phyloP scores from a whole-genome alignment of 192 early-diverging fungal species.

The Anaeromyces robustus region DNA sequence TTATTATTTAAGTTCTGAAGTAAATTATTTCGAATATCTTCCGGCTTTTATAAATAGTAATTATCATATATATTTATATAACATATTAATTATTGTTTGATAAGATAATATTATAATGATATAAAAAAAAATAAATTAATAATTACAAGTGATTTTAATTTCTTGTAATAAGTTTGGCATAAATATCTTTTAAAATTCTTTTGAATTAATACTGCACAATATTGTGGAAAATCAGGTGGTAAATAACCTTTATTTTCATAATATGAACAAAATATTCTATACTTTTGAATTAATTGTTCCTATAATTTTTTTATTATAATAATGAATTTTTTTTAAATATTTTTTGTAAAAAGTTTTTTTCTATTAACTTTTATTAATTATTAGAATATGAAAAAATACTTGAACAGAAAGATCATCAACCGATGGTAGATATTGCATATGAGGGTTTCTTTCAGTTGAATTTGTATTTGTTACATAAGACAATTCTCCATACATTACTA shows the following conservation, averaged over 20 bases:
- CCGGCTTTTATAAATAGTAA: slow-evolving; percentile 8
- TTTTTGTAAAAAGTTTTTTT: no score
- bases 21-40: slow-evolving; percentile 2
- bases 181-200: background rate
- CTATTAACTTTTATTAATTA: no score
- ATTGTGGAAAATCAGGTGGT: slow-evolving; percentile 31
- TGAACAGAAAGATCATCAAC: background rate
- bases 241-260: slow-evolving; percentile 11
- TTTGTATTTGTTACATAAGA: background rate
- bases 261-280: slow-evolving; percentile 15
- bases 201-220: slow-evolving; percentile 34
- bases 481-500: background rate
- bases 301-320: slow-evolving; percentile 1
- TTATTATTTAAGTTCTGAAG: slow-evolving; percentile 13
- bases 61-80: background rate
- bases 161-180: background rate
- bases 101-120: no score
- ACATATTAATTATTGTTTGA: no score
- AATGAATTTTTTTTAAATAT: background rate
- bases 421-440: background rate
- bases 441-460: background rate
- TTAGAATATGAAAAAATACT: background rate
- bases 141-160: background rate
- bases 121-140: slow-evolving; percentile 2
- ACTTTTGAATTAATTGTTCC: slow-evolving; percentile 28